Conservation (phyloP, 2,329 filamentous ascomycete species). For the Domatiomyces globalis region DNA sequence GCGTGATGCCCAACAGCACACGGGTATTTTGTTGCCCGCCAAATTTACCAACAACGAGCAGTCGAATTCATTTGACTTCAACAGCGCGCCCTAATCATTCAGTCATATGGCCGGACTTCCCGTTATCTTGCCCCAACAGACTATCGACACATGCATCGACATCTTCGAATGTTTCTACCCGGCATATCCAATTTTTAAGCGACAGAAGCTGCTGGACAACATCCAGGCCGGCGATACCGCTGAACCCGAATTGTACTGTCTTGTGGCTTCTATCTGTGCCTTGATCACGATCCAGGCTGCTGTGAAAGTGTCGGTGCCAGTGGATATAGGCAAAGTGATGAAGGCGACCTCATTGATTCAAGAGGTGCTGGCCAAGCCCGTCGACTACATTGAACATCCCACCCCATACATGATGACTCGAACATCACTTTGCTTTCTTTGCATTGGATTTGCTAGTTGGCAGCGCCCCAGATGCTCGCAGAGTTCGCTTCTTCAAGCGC, state of each 20-base stretch:
- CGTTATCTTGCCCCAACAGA: constrained; percentile 46
- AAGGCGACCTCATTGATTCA: constrained; percentile 51
- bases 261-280: constrained; percentile 29
- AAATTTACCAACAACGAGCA: background rate
- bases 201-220: constrained; percentile 23
- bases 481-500: background rate
- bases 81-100: constrained; percentile 33
- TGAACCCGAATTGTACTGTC: constrained; percentile 35
- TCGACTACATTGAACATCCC: constrained; percentile 29
- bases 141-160: constrained; percentile 52
- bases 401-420: constrained; percentile 2
- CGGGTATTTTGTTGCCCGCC: constrained; percentile 43
- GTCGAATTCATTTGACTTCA: constrained; percentile 37
- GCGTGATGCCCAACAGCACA: constrained; percentile 53
- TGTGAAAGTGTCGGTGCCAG: constrained; percentile 28
- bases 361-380: constrained; percentile 38
- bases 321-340: constrained; percentile 43
- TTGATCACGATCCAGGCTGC: constrained; percentile 33
- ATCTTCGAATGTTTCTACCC: constrained; percentile 48
- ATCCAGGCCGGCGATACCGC: constrained; percentile 14
- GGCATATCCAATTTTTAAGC: constrained; percentile 30
- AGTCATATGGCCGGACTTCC: constrained; percentile 41
- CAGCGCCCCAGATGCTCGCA: background rate
- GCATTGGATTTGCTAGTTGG: background rate
- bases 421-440: background rate